Evolutionary conservation across 306 rosid genomes (phyloP).

Genomic region (Carpinus viminea): DNA sequence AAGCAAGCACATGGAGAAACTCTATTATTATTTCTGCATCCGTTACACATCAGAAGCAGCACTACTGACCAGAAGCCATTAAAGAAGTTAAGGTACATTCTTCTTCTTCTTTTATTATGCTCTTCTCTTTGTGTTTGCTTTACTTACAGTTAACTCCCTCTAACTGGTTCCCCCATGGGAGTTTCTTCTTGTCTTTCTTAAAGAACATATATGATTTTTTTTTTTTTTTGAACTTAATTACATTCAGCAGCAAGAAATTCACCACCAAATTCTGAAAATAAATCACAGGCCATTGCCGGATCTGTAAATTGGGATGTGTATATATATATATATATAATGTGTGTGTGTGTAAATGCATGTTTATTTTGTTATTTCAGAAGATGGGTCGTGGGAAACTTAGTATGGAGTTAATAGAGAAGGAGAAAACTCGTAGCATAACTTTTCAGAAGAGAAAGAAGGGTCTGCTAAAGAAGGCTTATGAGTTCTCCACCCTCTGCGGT

Average conservation of each 20-base stretch:
- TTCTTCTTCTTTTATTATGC: background rate
- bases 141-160: background rate
- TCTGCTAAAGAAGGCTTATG: slow-evolving; percentile 9
- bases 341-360: background rate
- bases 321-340: too few relatives aligned
- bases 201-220: too few relatives aligned
- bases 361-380: background rate
- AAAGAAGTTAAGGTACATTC: background rate
- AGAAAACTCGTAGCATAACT: background rate
- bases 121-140: background rate
- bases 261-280: background rate
- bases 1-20: background rate
- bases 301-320: too few relatives aligned
- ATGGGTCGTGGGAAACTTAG: slow-evolving; percentile 28
- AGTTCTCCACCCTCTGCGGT: slow-evolving; percentile 20
- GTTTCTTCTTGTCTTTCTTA: background rate
- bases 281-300: too few relatives aligned
- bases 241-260: too few relatives aligned
- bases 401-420: background rate
- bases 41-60: background rate
- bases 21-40: background rate
- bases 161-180: background rate
- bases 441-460: slow-evolving; percentile 20
- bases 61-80: background rate
- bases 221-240: too few relatives aligned